Percentiles rank a stretch among this genome's conserved stretches.
Conservation (phyloP, 306 rosid genomes). For the Cicer pinnatifidum region DNA sequence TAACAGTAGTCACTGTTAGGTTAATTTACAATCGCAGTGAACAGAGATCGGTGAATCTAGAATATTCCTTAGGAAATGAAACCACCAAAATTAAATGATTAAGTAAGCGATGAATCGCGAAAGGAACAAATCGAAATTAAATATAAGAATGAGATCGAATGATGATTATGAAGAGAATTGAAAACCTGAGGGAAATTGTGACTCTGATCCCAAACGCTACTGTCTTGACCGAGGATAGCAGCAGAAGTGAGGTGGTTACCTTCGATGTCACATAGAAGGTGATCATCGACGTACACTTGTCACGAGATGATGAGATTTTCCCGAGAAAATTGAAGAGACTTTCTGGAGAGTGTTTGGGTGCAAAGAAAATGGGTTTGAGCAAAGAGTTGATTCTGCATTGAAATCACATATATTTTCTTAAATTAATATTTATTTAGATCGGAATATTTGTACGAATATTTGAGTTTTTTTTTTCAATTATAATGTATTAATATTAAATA, state of each 20-base stretch:
- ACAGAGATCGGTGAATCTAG: constrained; percentile 35
- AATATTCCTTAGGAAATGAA: not conserved
- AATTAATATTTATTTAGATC: too few species aligned
- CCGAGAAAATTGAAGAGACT: not conserved
- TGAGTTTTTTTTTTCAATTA: too few species aligned
- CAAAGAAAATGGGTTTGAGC: constrained; percentile 19
- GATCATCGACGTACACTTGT: constrained; percentile 89
- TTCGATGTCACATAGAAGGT: constrained; percentile 80
- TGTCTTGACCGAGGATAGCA: constrained; percentile 81
- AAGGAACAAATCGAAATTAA: not conserved
- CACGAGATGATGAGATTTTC: constrained; percentile 70
- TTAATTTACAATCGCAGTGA: not conserved
- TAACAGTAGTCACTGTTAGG: not conserved
- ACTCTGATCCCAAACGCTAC: constrained; percentile 92
- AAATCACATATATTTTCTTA: too few species aligned
- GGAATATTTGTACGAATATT: too few species aligned
- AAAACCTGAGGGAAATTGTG: constrained; percentile 81
- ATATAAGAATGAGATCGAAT: too few species aligned
- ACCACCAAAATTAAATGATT: not conserved
- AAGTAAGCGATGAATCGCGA: not conserved
- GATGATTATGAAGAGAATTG: too few species aligned
- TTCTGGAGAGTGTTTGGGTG: constrained; percentile 22
- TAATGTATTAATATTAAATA: too few species aligned
- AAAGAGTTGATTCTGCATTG: constrained; percentile 34
- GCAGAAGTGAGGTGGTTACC: too few species aligned